Conservation (phyloP, 1,139 yeast genomes). For the Pichia kudriavzevii region DNA sequence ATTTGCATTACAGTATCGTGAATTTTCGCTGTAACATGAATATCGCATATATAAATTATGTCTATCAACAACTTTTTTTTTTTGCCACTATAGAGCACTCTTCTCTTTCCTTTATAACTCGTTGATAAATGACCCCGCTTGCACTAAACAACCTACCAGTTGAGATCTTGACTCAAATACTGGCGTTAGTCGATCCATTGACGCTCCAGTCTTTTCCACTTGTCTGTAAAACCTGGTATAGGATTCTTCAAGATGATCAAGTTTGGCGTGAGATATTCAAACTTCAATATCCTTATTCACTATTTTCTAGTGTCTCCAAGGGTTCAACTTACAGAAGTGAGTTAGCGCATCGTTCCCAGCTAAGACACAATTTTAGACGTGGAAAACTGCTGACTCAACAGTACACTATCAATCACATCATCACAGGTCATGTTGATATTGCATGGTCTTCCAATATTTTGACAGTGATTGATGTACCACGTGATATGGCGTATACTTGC, state of each 20-base stretch:
- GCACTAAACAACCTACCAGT: slow-evolving; percentile 38
- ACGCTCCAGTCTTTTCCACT: slow-evolving; percentile 43
- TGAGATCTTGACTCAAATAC: slow-evolving; percentile 50
- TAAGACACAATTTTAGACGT: slow-evolving; percentile 41
- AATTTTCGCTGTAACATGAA: too few species aligned
- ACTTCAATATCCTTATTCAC: slow-evolving; percentile 35
- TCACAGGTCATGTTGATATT: slow-evolving; percentile 9
- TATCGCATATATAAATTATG: too few species aligned
- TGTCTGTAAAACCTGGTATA: slow-evolving; percentile 49
- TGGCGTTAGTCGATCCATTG: slow-evolving; percentile 49
- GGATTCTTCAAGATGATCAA: slow-evolving; percentile 46
- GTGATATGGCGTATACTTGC: slow-evolving; percentile 11
- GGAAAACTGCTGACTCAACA: slow-evolving; percentile 31
- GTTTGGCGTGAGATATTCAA: slow-evolving; percentile 57
- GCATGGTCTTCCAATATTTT: slow-evolving; percentile 15
- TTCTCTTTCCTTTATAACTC: too few species aligned
- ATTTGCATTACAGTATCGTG: too few species aligned
- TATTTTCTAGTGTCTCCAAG: slow-evolving; percentile 51
- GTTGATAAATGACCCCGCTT: neutral
- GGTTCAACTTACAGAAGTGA: slow-evolving; percentile 51
- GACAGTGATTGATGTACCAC: slow-evolving; percentile 12
- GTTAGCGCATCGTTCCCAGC: slow-evolving; percentile 36
- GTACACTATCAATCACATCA: slow-evolving; percentile 2
- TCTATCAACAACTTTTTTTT: neutral
- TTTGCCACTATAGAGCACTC: too few species aligned